Evolutionary conservation across 2,329 filamentous ascomycete species (phyloP).

Genomic region (Capronia epimyces): DNA sequence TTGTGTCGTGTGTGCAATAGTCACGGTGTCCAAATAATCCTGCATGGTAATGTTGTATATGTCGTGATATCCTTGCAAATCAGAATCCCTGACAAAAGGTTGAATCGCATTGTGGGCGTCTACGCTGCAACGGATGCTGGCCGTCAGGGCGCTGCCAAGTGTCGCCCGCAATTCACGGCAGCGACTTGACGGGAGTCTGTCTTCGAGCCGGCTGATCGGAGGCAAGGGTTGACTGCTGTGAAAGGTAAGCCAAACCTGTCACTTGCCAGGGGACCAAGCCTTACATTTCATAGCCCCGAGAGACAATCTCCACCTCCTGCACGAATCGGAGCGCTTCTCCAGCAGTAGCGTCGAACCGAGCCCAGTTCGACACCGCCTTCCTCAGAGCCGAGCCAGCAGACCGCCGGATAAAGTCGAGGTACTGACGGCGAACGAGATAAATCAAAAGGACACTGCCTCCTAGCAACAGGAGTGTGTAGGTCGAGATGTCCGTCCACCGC

Average conservation of each 20-base stretch:
- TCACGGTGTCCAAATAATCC: constrained; percentile 65
- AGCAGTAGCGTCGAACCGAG: constrained; percentile 72
- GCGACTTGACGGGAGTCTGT: constrained; percentile 68
- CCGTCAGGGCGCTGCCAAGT: constrained; percentile 64
- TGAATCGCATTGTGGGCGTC: constrained; percentile 64
- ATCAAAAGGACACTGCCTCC: constrained; percentile 13
- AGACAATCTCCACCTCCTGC: constrained; percentile 93
- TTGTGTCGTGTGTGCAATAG: constrained; percentile 58
- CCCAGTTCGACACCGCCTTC: constrained; percentile 65
- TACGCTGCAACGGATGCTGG: constrained; percentile 66
- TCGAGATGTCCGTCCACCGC: constrained; percentile 39
- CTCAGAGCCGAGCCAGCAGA: constrained; percentile 67
- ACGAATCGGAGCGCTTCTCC: constrained; percentile 74
- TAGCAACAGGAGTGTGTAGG: constrained; percentile 32
- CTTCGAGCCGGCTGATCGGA: constrained; percentile 86
- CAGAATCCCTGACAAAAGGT: constrained; percentile 68
- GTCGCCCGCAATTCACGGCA: constrained; percentile 73
- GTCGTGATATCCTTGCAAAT: constrained; percentile 88
- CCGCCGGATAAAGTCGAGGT: constrained; percentile 70
- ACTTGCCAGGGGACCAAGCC: constrained; percentile 44
- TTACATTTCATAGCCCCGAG: constrained; percentile 72
- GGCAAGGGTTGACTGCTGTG: constrained; percentile 77
- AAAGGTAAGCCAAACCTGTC: constrained; percentile 14
- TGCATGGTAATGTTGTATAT: constrained; percentile 73
- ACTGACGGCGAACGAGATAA: constrained; percentile 66